Percentiles rank a stretch among this genome's conserved stretches.
Evolutionary conservation across 2,329 filamentous ascomycete genomes (phyloP).

Genomic region (Thelonectria rubi): DNA sequence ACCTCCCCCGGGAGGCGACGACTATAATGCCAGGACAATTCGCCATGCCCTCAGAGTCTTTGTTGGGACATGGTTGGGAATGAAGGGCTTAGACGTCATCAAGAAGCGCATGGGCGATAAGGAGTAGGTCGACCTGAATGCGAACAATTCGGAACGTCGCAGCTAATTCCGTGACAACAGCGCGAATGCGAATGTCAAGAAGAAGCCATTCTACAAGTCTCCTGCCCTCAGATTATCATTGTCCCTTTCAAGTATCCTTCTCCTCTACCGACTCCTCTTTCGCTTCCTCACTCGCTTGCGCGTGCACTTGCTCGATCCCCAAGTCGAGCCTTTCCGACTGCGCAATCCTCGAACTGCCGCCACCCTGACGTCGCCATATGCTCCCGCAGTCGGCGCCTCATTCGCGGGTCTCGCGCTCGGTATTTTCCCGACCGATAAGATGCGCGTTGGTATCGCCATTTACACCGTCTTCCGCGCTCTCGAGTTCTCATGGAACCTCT

Average conservation of each 20-base stretch:
- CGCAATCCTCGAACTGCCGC: conserved; percentile 81
- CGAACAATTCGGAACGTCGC: background rate
- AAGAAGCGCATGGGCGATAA: conserved; percentile 57
- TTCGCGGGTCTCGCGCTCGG: conserved; percentile 85
- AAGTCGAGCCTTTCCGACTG: conserved; percentile 80
- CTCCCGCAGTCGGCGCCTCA: conserved; percentile 90
- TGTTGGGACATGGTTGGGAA: conserved; percentile 66
- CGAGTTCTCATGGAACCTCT: conserved; percentile 86
- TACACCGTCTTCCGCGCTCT: conserved; percentile 82
- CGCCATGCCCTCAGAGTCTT: conserved; percentile 78
- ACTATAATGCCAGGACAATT: conserved; percentile 75
- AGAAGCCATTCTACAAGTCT: conserved; percentile 68
- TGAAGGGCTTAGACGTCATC: conserved; percentile 70
- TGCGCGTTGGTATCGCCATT: conserved; percentile 83
- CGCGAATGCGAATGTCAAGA: conserved; percentile 48
- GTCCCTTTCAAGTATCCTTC: conserved; percentile 83
- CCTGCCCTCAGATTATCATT: conserved; percentile 80
- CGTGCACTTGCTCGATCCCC: conserved; percentile 79
- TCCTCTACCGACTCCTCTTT: conserved; percentile 88
- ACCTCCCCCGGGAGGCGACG: conserved; percentile 58
- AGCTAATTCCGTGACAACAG: conserved; percentile 28
- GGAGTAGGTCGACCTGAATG: conserved; percentile 50
- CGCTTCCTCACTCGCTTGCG: conserved; percentile 87
- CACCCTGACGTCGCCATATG: conserved; percentile 82
- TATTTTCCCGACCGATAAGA: conserved; percentile 70